Percentiles rank a stretch among this genome's conserved stretches.
phyloP scores from a whole-genome alignment of 1,284 basidiomycete species.

The Mycosarcoma maydis region DNA sequence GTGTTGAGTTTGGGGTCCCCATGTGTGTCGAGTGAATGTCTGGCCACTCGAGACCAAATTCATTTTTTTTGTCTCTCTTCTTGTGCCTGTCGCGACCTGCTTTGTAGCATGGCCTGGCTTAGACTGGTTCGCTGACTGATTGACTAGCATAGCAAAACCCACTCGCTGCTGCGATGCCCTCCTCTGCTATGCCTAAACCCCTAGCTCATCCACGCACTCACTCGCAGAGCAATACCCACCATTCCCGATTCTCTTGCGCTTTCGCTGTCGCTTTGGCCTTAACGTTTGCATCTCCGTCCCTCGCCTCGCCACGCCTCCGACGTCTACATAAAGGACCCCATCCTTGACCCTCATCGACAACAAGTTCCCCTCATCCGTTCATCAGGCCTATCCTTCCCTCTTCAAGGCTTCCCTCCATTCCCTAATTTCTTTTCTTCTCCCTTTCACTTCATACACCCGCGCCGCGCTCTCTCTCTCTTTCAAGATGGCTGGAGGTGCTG shows the following conservation, averaged over 20 bases:
- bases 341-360: not conserved
- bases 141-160: no score
- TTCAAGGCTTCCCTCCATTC: slow-evolving; percentile 17
- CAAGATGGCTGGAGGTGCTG: slow-evolving; percentile 56
- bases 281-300: not conserved
- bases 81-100: no score
- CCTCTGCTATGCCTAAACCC: no score
- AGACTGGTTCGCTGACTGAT: no score
- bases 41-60: not conserved
- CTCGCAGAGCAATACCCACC: no score
- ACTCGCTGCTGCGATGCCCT: no score
- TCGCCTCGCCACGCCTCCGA: not conserved
- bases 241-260: no score
- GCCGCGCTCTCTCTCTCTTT: slow-evolving; percentile 6
- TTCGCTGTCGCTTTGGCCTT: no score
- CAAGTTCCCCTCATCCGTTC: slow-evolving; percentile 25
- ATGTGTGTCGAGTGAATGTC: not conserved
- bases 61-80: no score
- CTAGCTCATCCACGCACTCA: no score
- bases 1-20: no score
- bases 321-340: slow-evolving; percentile 33
- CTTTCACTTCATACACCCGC: slow-evolving; percentile 3
- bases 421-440: slow-evolving; percentile 4
- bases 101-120: no score
- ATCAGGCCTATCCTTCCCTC: slow-evolving; percentile 22